Evolutionary conservation across 2,329 filamentous ascomycete species (phyloP), one percentile per base, ranked within the genome.

Genomic region (Xylaria sp.): DNA sequence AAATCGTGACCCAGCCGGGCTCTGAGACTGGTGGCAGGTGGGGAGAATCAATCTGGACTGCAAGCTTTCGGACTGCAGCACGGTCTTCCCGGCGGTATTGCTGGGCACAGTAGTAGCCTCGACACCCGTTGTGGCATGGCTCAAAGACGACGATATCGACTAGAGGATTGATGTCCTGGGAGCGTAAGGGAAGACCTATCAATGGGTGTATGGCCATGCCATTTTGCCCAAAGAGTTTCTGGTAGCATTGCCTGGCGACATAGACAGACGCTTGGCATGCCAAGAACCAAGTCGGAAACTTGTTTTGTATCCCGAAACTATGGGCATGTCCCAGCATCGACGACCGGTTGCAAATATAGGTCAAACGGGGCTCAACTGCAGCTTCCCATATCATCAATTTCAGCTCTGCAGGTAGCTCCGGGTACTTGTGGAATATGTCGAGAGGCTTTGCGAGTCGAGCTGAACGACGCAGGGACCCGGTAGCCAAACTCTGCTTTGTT

Each of bases 331-430:
- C 63, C 5, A 49, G 4, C 7, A 49, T 6, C 7, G 71, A 71
- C n/a, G 56, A 63, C 55, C 74, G 69, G 54, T 78, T 78, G 54
- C 73, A 70, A 38, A 78, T 70, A 51, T 78, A 78, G 2, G 71
- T 59, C 13, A 75, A 44, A 25, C 76, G 73, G 13, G 76, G 72
- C 11, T 65, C 59, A 7, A 76, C 63, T 9, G 73, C 73, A 13
- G 71, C 71, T 61, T 77, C 74, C 75, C 75, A 78, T 17, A 77
- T 67, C 71, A 76, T 72, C 20, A 77, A 66, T 65, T 73, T 67
- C 7, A 78, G 56, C 60, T 78, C 76, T 5, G 36, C 1, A 5
- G 75, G 75, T 9, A 78, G 67, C 0, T 72, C 47, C 2, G 63
- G 7, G 63, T 72, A 78, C 27, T 71, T 73, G 50, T 73, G 69